phyloP scores from a whole-genome alignment of 169 alveolate genomes.

The Eimeria mitis region DNA sequence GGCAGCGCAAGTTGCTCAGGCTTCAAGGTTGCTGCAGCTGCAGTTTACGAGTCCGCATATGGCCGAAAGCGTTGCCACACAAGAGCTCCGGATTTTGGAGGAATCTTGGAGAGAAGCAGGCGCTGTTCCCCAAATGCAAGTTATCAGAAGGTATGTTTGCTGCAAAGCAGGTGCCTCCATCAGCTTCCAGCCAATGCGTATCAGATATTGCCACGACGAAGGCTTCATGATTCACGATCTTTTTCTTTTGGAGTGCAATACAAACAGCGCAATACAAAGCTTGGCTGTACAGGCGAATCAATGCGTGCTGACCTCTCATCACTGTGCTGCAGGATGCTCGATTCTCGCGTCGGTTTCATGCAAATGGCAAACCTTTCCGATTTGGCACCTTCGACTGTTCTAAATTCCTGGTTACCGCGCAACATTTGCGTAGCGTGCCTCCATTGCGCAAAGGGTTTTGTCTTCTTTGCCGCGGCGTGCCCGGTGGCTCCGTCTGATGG shows the following conservation, averaged over 20 bases:
- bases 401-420: slow-evolving; percentile 34
- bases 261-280: not conserved
- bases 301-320: not conserved
- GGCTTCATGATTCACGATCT: not conserved
- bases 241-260: not conserved
- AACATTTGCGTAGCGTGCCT: slow-evolving; percentile 24
- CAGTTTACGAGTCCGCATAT: slow-evolving; percentile 11
- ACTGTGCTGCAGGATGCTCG: slow-evolving; percentile 34
- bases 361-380: slow-evolving; percentile 53
- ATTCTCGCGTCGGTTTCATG: slow-evolving; percentile 24
- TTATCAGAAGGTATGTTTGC: slow-evolving; percentile 5
- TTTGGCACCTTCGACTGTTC: slow-evolving; percentile 12
- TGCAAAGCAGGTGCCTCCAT: not conserved
- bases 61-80: slow-evolving; percentile 60
- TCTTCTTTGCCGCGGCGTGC: slow-evolving; percentile 38
- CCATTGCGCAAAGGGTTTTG: slow-evolving; percentile 46
- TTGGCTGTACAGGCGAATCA: not conserved
- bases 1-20: slow-evolving; percentile 60
- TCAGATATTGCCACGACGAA: not conserved
- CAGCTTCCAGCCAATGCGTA: not conserved
- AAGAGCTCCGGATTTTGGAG: slow-evolving; percentile 1
- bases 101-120: slow-evolving; percentile 56
- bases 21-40: slow-evolving; percentile 49
- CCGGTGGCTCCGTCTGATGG: slow-evolving; percentile 31
- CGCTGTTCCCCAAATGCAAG: slow-evolving; percentile 32